Percentiles rank a stretch among this genome's conserved stretches.
Conservation (phyloP, 129 eudicot species). For the Chrysanthemum lavandulifolium region DNA sequence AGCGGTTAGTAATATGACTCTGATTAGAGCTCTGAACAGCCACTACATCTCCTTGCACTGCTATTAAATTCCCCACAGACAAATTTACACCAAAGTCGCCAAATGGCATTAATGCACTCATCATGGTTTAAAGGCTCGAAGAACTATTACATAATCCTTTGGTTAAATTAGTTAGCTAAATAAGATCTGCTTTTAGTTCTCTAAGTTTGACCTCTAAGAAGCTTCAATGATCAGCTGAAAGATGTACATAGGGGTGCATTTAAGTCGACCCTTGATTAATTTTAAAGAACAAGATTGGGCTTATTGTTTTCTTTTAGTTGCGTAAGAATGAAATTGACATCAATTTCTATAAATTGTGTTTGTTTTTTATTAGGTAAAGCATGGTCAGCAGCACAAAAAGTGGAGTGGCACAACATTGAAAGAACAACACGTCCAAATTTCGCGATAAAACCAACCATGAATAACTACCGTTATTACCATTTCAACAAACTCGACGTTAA, state of each 20-base stretch:
- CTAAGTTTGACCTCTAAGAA: slow-evolving; percentile 40
- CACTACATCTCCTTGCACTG: slow-evolving; percentile 61
- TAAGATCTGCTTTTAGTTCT: slow-evolving; percentile 27
- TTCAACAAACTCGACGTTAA: too few relatives aligned
- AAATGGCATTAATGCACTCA: slow-evolving; percentile 29
- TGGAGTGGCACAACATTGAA: too few relatives aligned
- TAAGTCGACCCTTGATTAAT: too few relatives aligned
- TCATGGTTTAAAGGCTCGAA: slow-evolving; percentile 24
- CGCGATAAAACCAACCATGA: too few relatives aligned
- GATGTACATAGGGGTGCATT: slow-evolving; percentile 15
- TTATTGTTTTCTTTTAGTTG: too few relatives aligned
- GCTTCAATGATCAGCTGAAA: slow-evolving; percentile 41
- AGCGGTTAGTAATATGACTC: slow-evolving; percentile 25
- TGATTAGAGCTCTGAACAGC: slow-evolving; percentile 47
- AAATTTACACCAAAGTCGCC: slow-evolving; percentile 27
- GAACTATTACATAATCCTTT: slow-evolving; percentile 29
- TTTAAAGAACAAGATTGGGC: too few relatives aligned
- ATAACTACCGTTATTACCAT: too few relatives aligned
- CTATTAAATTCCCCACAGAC: slow-evolving; percentile 57
- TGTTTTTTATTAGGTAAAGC: too few relatives aligned
- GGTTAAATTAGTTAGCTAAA: slow-evolving; percentile 34
- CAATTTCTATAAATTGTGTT: too few relatives aligned
- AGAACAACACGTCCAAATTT: too few relatives aligned
- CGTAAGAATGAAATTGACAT: too few relatives aligned
- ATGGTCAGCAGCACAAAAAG: too few relatives aligned